Conservation (phyloP, 2,329 filamentous ascomycete species). For the Penicillium crustosum region DNA sequence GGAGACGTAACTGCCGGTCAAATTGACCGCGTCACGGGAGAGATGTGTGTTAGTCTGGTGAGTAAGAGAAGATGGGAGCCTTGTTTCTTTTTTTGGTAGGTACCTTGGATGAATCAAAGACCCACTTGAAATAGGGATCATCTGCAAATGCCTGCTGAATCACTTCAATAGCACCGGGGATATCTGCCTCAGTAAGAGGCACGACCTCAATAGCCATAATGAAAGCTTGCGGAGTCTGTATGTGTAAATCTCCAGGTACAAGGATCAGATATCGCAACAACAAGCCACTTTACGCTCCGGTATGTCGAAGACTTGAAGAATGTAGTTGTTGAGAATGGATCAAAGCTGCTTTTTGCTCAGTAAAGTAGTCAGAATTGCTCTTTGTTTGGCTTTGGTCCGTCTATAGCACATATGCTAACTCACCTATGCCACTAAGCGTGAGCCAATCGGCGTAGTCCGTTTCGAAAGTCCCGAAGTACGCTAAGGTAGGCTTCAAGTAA, state of each 20-base stretch:
- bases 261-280: not conserved
- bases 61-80: too few species aligned
- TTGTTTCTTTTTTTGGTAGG: not conserved
- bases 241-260: not conserved
- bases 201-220: conserved; percentile 57
- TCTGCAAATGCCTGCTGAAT: conserved; percentile 66
- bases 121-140: conserved; percentile 68
- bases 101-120: conserved; percentile 60
- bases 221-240: not conserved
- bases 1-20: conserved; percentile 7
- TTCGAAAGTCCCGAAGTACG: not conserved
- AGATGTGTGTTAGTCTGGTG: conserved; percentile 20
- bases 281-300: not conserved
- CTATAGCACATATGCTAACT: not conserved
- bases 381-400: not conserved
- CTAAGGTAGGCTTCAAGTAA: not conserved
- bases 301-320: not conserved
- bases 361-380: not conserved
- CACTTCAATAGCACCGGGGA: conserved; percentile 62
- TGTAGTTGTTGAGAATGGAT: not conserved
- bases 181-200: conserved; percentile 59
- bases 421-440: not conserved
- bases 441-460: not conserved
- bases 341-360: not conserved
- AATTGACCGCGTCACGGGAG: conserved; percentile 21